Evolutionary conservation across 768 basidiomycete species (phyloP).

Genomic region (Lyophyllum decastes): DNA sequence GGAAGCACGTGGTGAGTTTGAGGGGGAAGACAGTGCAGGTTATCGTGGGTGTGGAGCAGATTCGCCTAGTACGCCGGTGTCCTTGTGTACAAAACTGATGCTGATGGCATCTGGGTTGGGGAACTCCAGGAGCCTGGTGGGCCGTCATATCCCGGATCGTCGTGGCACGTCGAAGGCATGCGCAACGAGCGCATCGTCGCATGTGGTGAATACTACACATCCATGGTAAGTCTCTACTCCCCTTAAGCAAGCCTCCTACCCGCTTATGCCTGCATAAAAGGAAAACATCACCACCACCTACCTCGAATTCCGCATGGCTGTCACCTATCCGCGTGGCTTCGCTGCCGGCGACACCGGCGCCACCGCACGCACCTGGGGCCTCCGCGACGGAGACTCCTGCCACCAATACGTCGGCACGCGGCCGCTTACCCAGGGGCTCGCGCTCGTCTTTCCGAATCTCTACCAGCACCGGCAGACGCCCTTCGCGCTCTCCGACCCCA

Average conservation of each 20-base stretch:
- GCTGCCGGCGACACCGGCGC: slow-evolving; percentile 46
- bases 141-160: slow-evolving; percentile 31
- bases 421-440: slow-evolving; percentile 35
- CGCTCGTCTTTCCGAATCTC: slow-evolving; percentile 55
- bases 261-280: slow-evolving; percentile 22
- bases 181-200: slow-evolving; percentile 52
- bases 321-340: slow-evolving; percentile 45
- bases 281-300: slow-evolving; percentile 41
- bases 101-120: too few species aligned
- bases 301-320: slow-evolving; percentile 52
- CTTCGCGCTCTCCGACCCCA: slow-evolving; percentile 40
- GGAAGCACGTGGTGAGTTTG: slow-evolving; percentile 39
- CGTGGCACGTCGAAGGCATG: slow-evolving; percentile 58
- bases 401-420: slow-evolving; percentile 49
- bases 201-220: slow-evolving; percentile 41
- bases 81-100: neutral
- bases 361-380: slow-evolving; percentile 50
- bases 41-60: slow-evolving; percentile 41
- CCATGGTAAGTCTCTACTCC: slow-evolving; percentile 33
- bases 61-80: slow-evolving; percentile 36
- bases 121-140: slow-evolving; percentile 37
- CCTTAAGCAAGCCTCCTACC: neutral
- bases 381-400: slow-evolving; percentile 45
- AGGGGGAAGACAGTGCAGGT: slow-evolving; percentile 41
- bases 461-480: slow-evolving; percentile 48